Conservation (phyloP, 1,284 basidiomycete genomes). For the Pyrrhoderma lamaoense region DNA sequence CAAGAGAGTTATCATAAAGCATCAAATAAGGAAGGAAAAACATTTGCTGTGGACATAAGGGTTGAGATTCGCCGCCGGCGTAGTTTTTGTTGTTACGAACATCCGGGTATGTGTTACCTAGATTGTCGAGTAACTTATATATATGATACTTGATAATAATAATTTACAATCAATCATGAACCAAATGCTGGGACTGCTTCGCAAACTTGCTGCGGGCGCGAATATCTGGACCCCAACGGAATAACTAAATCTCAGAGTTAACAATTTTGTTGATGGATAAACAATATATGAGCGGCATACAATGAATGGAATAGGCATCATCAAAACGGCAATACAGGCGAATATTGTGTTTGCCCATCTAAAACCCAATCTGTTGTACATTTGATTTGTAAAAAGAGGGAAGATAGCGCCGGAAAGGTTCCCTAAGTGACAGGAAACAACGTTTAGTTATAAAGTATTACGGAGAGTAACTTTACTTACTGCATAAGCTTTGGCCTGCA, state of each 20-base stretch:
- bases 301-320: slow-evolving; percentile 60
- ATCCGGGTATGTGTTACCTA: too few relatives aligned
- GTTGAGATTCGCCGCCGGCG: too few relatives aligned
- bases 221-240: slow-evolving; percentile 56
- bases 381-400: slow-evolving; percentile 57
- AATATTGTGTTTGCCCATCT: slow-evolving; percentile 69
- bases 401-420: slow-evolving; percentile 54
- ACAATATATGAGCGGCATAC: slow-evolving; percentile 31
- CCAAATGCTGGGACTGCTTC: slow-evolving; percentile 11
- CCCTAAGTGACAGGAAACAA: slow-evolving; percentile 30
- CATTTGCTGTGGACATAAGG: too few relatives aligned
- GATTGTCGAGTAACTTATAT: too few relatives aligned
- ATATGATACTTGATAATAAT: too few relatives aligned
- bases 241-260: too few relatives aligned
- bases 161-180: slow-evolving; percentile 1
- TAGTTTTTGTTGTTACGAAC: too few relatives aligned
- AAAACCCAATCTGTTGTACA: slow-evolving; percentile 54
- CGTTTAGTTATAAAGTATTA: not conserved
- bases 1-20: too few relatives aligned
- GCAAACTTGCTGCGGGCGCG: slow-evolving; percentile 57
- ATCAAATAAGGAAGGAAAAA: too few relatives aligned
- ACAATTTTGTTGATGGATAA: too few relatives aligned
- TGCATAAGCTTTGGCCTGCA: slow-evolving; percentile 67
- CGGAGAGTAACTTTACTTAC: slow-evolving; percentile 31
- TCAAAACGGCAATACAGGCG: slow-evolving; percentile 47